phyloP scores from a whole-genome alignment of 225 moss, liverwort and hornwort species.

The Neckera pumila region DNA sequence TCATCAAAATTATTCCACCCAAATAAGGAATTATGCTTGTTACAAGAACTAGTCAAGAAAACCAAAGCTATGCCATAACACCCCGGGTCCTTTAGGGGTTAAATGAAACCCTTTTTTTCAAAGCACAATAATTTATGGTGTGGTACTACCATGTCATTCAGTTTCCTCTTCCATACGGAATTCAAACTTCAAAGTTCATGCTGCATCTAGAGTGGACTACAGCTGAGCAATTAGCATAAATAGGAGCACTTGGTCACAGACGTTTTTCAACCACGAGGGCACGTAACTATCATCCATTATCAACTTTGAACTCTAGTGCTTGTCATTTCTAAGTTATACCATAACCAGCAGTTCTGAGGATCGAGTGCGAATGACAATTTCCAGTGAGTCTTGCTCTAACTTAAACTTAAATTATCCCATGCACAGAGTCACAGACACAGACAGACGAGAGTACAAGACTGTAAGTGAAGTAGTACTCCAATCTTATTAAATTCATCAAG shows the following conservation, averaged over 20 bases:
- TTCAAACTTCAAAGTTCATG: background rate
- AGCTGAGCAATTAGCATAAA: background rate
- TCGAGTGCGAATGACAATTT: background rate
- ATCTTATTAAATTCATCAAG: background rate
- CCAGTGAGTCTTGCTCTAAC: background rate
- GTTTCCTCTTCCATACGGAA: background rate
- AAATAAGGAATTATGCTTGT: no score
- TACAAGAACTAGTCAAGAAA: no score
- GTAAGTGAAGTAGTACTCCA: no score
- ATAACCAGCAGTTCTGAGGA: background rate
- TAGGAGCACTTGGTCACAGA: background rate
- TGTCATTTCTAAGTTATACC: background rate
- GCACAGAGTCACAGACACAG: background rate
- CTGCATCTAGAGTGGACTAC: background rate
- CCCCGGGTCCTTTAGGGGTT: no score
- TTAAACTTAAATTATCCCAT: background rate
- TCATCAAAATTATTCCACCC: no score
- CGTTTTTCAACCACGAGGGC: background rate
- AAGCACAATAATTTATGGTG: no score
- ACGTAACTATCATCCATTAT: background rate
- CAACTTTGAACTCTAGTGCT: background rate
- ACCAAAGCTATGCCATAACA: no score
- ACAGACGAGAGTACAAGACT: no score
- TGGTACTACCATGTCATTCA: background rate
- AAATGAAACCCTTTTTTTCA: no score